phyloP scores from a whole-genome alignment of 495 filamentous ascomycete species.

The Penicillium turbatum region DNA sequence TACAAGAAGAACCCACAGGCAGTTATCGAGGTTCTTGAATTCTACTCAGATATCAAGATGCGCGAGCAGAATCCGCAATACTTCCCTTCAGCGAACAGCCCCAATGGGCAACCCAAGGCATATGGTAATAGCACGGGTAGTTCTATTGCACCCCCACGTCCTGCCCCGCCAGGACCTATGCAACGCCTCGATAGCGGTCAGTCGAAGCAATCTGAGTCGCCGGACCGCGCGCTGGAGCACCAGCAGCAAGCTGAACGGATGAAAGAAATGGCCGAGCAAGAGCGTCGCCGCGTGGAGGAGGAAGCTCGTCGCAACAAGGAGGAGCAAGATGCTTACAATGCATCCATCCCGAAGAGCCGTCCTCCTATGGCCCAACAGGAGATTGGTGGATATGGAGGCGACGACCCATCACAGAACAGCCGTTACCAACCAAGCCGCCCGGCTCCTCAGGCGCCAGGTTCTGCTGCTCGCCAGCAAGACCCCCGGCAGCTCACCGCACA shows the following conservation, averaged over 20 bases:
- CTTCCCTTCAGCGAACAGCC: slow-evolving; percentile 57
- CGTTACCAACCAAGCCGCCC: slow-evolving; percentile 80
- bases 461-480: slow-evolving; percentile 36
- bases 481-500: slow-evolving; percentile 50
- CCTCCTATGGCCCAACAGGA: slow-evolving; percentile 83
- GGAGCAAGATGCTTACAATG: slow-evolving; percentile 81
- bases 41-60: slow-evolving; percentile 94
- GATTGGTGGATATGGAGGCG: slow-evolving; percentile 61
- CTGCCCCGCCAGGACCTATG: slow-evolving; percentile 52
- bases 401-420: slow-evolving; percentile 44
- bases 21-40: slow-evolving; percentile 93
- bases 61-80: slow-evolving; percentile 73
- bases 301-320: slow-evolving; percentile 50
- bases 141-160: slow-evolving; percentile 76
- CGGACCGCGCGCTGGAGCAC: slow-evolving; percentile 39
- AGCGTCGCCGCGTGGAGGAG: slow-evolving; percentile 50
- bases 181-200: slow-evolving; percentile 43
- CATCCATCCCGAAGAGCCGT: slow-evolving; percentile 73
- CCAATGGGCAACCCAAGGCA: slow-evolving; percentile 46
- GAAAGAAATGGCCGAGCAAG: slow-evolving; percentile 48
- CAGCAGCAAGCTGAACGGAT: slow-evolving; percentile 44
- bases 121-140: slow-evolving; percentile 48
- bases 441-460: slow-evolving; percentile 51
- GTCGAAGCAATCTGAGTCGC: slow-evolving; percentile 29
- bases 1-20: slow-evolving; percentile 98